Conservation (phyloP, 106 monocot species). For the Cymbidium sinense region DNA sequence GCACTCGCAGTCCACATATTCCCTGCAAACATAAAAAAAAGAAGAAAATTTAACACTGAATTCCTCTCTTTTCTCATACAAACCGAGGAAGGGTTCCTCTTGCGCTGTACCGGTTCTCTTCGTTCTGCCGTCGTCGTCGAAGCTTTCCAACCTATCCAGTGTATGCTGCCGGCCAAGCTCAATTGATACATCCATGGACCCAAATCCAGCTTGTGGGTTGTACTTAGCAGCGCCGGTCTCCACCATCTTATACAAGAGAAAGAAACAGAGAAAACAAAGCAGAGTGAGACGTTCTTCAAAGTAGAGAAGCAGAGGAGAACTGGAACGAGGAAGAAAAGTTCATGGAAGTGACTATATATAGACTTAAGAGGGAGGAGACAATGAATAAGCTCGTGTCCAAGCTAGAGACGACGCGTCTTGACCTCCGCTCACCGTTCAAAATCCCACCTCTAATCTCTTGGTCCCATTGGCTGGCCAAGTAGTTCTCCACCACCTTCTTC, state of each 20-base stretch:
- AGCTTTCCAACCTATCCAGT: slow-evolving; percentile 16
- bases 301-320: too few species aligned
- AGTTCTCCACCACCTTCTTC: too few species aligned
- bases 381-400: too few species aligned
- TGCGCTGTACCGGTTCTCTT: slow-evolving; percentile 38
- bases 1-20: slow-evolving; percentile 18
- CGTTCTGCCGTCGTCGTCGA: slow-evolving; percentile 54
- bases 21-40: slow-evolving; percentile 4
- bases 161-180: slow-evolving; percentile 2
- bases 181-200: slow-evolving; percentile 10
- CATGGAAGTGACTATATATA: too few species aligned
- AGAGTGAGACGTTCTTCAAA: too few species aligned
- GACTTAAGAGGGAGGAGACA: too few species aligned
- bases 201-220: neutral
- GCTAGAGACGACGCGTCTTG: too few species aligned
- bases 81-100: neutral
- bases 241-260: neutral
- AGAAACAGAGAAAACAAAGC: too few species aligned
- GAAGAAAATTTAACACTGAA: neutral
- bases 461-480: too few species aligned
- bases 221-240: neutral
- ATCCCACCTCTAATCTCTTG: too few species aligned
- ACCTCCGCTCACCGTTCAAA: too few species aligned
- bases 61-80: neutral
- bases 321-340: too few species aligned